These are phyloP conservation scores for Nemania diffusa DNA, from an alignment of 2,329 filamentous ascomycete species.

Conservation along the genomic window DNA sequence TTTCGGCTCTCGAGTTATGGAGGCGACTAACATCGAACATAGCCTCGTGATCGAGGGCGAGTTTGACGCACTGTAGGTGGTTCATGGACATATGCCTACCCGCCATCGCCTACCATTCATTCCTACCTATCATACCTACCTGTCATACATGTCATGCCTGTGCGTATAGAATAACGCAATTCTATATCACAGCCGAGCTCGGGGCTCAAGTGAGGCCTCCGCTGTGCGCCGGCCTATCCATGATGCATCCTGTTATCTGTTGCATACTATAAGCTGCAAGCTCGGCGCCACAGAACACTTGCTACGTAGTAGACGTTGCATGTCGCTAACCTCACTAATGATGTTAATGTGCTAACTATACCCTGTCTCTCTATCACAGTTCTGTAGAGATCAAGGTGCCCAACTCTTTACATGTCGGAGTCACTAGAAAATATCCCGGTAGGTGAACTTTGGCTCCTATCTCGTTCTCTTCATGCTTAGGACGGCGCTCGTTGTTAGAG, in stretches of 20 bases:
- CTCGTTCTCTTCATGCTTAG: not conserved
- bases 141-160: not conserved
- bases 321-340: conserved; percentile 5
- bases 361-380: conserved; percentile 38
- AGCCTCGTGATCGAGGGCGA: conserved; percentile 61
- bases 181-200: not conserved
- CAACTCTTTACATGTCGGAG: conserved; percentile 38
- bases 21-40: conserved; percentile 51
- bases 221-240: not conserved
- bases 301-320: not conserved
- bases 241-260: not conserved
- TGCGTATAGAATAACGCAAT: no score
- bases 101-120: not conserved
- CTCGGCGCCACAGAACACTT: not conserved
- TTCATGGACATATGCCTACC: not conserved
- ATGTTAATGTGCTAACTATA: conserved; percentile 24
- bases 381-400: conserved; percentile 55
- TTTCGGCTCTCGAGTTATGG: conserved; percentile 35
- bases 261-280: not conserved
- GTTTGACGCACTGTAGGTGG: conserved; percentile 65
- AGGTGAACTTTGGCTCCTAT: conserved; percentile 36
- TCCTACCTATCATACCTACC: no score
- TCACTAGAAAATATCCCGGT: conserved; percentile 51
- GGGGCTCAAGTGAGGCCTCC: conserved; percentile 18
- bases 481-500: not conserved